Conservation (phyloP, 352 stramenopile species). For the Sclerospora graminicola region DNA sequence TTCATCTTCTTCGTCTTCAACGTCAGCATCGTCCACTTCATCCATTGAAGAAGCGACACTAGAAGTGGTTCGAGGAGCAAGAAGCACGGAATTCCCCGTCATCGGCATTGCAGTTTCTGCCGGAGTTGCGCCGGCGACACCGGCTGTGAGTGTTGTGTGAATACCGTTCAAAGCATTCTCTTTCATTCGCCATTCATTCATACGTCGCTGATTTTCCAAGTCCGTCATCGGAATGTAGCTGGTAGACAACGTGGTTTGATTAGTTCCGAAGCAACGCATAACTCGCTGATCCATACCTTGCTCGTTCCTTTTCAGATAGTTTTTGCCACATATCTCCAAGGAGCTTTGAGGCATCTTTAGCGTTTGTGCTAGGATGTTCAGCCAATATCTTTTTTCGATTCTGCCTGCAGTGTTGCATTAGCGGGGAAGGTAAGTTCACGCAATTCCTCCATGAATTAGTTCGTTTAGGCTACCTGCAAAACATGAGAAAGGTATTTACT, state of each 20-base stretch:
- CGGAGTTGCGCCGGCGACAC: constrained; percentile 11
- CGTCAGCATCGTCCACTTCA: constrained; percentile 26
- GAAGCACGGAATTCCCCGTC: constrained; percentile 9
- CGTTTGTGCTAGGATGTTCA: constrained; percentile 54
- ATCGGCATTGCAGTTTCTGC: constrained; percentile 5
- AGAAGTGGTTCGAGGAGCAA: constrained; percentile 16
- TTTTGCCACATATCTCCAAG: constrained; percentile 83
- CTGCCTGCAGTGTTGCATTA: constrained; percentile 23
- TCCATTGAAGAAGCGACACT: constrained; percentile 22
- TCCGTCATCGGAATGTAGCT: constrained; percentile 72
- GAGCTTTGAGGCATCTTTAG: constrained; percentile 76
- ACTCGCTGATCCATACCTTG: constrained; percentile 22
- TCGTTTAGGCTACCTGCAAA: constrained; percentile 33
- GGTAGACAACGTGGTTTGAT: constrained; percentile 3
- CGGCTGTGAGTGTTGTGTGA: constrained; percentile 10
- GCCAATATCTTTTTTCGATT: constrained; percentile 78
- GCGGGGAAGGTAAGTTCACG: not conserved
- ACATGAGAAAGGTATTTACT: constrained; percentile 82
- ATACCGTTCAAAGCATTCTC: constrained; percentile 41
- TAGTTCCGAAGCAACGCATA: not conserved
- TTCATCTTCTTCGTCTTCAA: constrained; percentile 33
- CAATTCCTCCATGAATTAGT: not conserved
- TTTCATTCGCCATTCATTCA: constrained; percentile 72
- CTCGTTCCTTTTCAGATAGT: constrained; percentile 61
- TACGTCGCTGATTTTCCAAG: constrained; percentile 58